Percentiles rank a stretch among this genome's conserved stretches.
Evolutionary conservation across 495 filamentous ascomycete genomes (phyloP).

Genomic region (Choiromyces venosus): DNA sequence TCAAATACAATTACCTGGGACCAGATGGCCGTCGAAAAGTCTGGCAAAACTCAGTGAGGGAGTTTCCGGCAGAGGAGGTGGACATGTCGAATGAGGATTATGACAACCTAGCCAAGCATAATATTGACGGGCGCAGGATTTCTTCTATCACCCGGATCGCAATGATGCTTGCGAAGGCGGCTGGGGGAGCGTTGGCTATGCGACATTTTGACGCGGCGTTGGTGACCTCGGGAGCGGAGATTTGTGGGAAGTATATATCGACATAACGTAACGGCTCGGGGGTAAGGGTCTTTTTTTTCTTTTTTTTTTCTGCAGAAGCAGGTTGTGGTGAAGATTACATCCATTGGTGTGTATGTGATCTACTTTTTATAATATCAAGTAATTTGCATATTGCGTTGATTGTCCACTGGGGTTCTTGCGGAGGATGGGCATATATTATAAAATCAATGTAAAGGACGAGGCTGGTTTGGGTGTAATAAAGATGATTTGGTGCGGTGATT

Average conservation of each 20-base stretch:
- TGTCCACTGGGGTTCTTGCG: not conserved
- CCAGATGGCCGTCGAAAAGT: not conserved
- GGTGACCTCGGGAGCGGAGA: not conserved
- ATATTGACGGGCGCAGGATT: not conserved
- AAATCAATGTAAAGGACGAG: not conserved
- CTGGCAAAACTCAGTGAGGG: constrained; percentile 13
- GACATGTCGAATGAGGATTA: not conserved
- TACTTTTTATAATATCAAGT: not conserved
- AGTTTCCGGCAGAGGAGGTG: constrained; percentile 9
- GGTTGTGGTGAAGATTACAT: not conserved
- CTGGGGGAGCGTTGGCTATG: not conserved
- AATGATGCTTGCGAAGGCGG: not conserved
- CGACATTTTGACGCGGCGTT: not conserved
- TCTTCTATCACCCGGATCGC: not conserved
- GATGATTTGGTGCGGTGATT: not conserved
- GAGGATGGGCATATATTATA: not conserved
- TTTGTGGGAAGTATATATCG: not conserved
- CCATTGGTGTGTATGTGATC: not conserved
- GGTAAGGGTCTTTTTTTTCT: not conserved
- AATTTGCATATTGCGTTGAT: not conserved
- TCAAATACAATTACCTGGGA: constrained; percentile 41
- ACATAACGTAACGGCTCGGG: not conserved
- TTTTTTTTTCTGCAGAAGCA: not conserved
- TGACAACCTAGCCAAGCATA: not conserved
- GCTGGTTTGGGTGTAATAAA: not conserved